phyloP scores from a whole-genome alignment of 345 rosid species.

The Microcos paniculata region DNA sequence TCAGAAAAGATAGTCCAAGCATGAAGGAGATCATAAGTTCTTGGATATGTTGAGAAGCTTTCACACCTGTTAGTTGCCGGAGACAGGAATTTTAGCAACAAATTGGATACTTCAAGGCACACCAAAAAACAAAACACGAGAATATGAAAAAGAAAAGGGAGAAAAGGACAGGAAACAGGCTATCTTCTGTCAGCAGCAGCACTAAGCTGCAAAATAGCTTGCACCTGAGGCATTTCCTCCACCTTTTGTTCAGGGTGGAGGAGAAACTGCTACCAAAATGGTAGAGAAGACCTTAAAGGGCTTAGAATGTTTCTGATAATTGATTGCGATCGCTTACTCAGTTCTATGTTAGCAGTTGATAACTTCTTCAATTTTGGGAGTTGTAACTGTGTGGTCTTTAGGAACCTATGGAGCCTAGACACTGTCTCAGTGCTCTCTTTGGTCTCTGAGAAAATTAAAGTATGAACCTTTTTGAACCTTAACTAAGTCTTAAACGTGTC shows the following conservation, averaged over 20 bases:
- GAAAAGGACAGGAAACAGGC: too few species aligned
- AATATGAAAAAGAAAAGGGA: background rate
- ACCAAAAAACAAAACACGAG: background rate
- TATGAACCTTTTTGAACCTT: background rate
- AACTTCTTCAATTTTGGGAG: background rate
- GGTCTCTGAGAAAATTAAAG: background rate
- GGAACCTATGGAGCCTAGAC: background rate
- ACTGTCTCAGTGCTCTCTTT: background rate
- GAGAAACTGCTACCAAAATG: background rate
- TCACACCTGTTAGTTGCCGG: slow-evolving; percentile 64
- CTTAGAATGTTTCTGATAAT: background rate
- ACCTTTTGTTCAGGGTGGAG: background rate
- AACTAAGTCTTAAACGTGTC: background rate
- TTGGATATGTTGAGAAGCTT: slow-evolving; percentile 82
- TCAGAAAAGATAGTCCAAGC: slow-evolving; percentile 57
- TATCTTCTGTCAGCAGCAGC: too few species aligned
- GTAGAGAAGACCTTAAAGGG: background rate
- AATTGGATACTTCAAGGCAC: background rate
- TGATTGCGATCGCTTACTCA: background rate
- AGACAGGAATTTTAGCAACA: background rate
- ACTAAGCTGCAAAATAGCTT: too few species aligned
- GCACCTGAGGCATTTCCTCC: too few species aligned
- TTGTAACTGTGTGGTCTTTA: background rate
- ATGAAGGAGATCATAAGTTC: slow-evolving; percentile 89
- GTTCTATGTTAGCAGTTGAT: background rate